Conservation (phyloP, 1,284 basidiomycete genomes). For the Malassezia vespertilionis region DNA sequence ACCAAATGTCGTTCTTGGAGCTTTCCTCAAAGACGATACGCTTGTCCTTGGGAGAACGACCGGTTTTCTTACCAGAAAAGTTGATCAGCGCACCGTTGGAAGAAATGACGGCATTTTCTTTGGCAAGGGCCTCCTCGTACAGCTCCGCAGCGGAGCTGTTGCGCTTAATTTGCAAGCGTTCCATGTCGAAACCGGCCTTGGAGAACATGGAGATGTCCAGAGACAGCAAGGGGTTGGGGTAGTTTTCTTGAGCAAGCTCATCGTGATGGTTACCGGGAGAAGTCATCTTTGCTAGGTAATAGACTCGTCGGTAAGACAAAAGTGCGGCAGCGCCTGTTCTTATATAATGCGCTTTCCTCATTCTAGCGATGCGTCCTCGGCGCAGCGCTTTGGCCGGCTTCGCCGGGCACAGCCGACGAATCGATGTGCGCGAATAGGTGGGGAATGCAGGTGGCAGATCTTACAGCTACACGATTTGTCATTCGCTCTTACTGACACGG, state of each 20-base stretch:
- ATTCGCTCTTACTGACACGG: neutral
- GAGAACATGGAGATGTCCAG: slow-evolving; percentile 95
- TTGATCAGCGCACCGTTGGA: slow-evolving; percentile 95
- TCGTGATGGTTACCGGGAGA: slow-evolving; percentile 47
- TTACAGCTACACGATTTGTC: slow-evolving; percentile 5
- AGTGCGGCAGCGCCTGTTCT: no score
- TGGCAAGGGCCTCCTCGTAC: slow-evolving; percentile 95
- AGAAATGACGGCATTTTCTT: slow-evolving; percentile 96
- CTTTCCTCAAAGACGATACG: slow-evolving; percentile 97
- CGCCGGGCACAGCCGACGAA: no score
- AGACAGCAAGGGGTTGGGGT: slow-evolving; percentile 29
- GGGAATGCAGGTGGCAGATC: neutral
- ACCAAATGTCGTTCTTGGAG: slow-evolving; percentile 96
- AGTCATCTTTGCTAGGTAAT: no score
- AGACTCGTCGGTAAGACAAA: no score
- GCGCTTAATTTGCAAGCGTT: slow-evolving; percentile 57
- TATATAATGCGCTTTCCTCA: slow-evolving; percentile 7
- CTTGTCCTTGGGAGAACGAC: slow-evolving; percentile 97
- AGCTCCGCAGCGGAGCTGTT: slow-evolving; percentile 89
- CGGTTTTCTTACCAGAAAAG: slow-evolving; percentile 99
- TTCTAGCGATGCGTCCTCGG: no score
- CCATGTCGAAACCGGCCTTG: slow-evolving; percentile 97
- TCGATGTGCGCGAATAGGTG: no score
- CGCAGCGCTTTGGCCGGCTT: no score
- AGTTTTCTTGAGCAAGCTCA: slow-evolving; percentile 27